Percentiles rank a stretch among this genome's conserved stretches.
Conservation (phyloP, 192 early-diverging fungal genomes). For the Backusella macrospora region DNA sequence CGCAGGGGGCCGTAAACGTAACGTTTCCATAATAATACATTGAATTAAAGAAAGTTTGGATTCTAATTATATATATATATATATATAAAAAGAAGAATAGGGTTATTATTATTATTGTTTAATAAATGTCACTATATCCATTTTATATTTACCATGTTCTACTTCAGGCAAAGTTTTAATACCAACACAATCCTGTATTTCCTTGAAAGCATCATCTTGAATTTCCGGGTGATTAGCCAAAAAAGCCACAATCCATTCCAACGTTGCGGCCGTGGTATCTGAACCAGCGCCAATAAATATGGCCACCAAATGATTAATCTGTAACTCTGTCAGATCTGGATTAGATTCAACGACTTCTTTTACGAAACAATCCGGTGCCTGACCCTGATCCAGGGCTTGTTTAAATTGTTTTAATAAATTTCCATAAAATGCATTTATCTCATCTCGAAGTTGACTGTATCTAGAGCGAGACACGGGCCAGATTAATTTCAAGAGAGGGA, state of each 20-base stretch:
- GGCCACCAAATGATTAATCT: constrained; percentile 27
- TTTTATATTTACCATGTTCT: constrained; percentile 34
- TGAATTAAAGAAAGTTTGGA: constrained; percentile 33
- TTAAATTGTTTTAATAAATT: constrained; percentile 21
- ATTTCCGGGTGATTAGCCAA: constrained; percentile 36
- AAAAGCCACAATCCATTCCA: constrained; percentile 40
- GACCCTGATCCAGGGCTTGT: background rate
- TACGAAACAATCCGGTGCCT: constrained; percentile 35
- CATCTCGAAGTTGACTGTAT: background rate
- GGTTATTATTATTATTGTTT: background rate
- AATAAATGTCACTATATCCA: background rate
- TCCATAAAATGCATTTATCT: constrained; percentile 35
- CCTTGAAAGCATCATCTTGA: constrained; percentile 36
- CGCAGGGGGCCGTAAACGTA: constrained; percentile 34
- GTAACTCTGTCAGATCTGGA: constrained; percentile 16
- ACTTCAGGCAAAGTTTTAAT: constrained; percentile 24
- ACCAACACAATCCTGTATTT: constrained; percentile 34
- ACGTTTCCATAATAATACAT: constrained; percentile 42
- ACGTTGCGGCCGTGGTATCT: constrained; percentile 37
- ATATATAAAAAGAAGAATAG: background rate
- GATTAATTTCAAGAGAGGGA: constrained; percentile 34
- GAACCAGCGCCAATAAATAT: constrained; percentile 43
- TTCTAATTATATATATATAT: constrained; percentile 33
- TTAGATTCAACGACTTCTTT: constrained; percentile 23
- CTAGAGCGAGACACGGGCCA: background rate